phyloP scores from a whole-genome alignment of 768 basidiomycete species.

The Filobasidium wieringae region DNA sequence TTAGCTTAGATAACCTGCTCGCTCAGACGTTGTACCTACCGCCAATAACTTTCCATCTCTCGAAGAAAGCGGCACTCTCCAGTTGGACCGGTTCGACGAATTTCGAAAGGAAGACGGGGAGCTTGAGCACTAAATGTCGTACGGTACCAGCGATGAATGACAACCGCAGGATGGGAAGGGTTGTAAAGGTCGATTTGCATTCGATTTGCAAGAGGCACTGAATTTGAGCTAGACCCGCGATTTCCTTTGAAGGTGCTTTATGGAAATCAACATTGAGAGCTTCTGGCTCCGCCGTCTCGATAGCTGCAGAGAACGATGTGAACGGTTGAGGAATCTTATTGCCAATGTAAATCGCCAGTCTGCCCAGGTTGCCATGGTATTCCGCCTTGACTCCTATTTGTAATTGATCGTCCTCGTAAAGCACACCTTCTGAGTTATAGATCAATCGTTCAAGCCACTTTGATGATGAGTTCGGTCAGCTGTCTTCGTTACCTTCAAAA shows the following conservation, averaged over 20 bases:
- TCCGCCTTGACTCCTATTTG: conserved; percentile 94
- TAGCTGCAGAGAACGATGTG: conserved; percentile 74
- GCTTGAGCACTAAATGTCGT: conserved; percentile 66
- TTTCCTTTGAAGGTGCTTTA: conserved; percentile 74
- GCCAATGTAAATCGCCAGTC: conserved; percentile 86
- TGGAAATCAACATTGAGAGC: conserved; percentile 73
- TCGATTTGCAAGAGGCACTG: conserved; percentile 90
- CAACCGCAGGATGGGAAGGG: conserved; percentile 60
- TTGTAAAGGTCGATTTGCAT: conserved; percentile 74
- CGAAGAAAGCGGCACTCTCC: conserved; percentile 77
- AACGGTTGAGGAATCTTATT: conserved; percentile 87
- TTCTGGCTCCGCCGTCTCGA: conserved; percentile 57
- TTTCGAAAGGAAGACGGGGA: conserved; percentile 79
- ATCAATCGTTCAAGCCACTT: conserved; percentile 73
- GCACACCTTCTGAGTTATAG: conserved; percentile 68
- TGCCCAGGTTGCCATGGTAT: conserved; percentile 87
- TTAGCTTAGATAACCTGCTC: neutral
- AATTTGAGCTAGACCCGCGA: conserved; percentile 71
- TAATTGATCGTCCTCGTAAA: conserved; percentile 90
- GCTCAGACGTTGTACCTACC: conserved; percentile 35
- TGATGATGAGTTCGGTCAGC: neutral
- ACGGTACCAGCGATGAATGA: conserved; percentile 89
- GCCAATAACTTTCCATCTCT: conserved; percentile 94
- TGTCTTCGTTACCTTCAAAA: neutral
- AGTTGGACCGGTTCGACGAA: conserved; percentile 91